A percentile compares a stretch with the other conserved stretches of the same genome.
These are phyloP conservation scores for Microdochium nivale DNA, from an alignment of 2,329 filamentous ascomycete genomes.

Conservation along the genomic window DNA sequence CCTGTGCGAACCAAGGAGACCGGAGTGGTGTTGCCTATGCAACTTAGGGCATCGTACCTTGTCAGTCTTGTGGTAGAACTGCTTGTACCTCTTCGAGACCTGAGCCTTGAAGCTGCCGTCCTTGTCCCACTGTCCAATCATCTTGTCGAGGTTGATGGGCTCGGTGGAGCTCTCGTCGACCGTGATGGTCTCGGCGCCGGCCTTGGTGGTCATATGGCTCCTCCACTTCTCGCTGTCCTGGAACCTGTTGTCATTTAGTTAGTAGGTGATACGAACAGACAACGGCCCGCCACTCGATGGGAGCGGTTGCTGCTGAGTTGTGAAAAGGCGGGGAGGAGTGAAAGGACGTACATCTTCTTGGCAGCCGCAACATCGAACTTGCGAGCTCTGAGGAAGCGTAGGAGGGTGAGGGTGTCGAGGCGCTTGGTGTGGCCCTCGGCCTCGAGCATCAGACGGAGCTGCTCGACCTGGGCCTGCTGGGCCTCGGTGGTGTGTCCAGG, in stretches of 20 bases:
- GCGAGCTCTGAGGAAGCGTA: slow-evolving; percentile 86
- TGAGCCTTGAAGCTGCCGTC: slow-evolving; percentile 54
- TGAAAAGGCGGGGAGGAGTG: too few species aligned
- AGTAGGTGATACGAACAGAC: neutral
- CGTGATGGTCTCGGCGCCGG: slow-evolving; percentile 39
- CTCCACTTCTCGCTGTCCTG: slow-evolving; percentile 86
- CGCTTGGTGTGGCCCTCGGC: slow-evolving; percentile 71
- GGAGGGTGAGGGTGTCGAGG: slow-evolving; percentile 84
- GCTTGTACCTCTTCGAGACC: slow-evolving; percentile 87
- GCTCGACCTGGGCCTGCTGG: slow-evolving; percentile 82
- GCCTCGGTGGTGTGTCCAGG: slow-evolving; percentile 77
- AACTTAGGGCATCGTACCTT: slow-evolving; percentile 41
- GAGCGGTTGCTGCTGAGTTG: too few species aligned
- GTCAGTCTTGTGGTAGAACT: slow-evolving; percentile 98
- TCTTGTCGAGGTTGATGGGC: slow-evolving; percentile 50
- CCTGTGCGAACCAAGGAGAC: neutral
- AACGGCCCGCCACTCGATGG: neutral
- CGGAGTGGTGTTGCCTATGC: slow-evolving; percentile 25
- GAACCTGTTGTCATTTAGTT: slow-evolving; percentile 54
- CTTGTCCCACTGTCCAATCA: slow-evolving; percentile 63
- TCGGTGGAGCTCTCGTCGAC: slow-evolving; percentile 57
- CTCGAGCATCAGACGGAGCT: slow-evolving; percentile 82
- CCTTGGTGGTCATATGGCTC: slow-evolving; percentile 38
- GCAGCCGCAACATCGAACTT: slow-evolving; percentile 84
- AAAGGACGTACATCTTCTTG: slow-evolving; percentile 70